A percentile compares a stretch with the other conserved stretches of the same genome.
Conservation (phyloP, 108 stramenopile genomes). For the Mayamaea pseudoterrestris region DNA sequence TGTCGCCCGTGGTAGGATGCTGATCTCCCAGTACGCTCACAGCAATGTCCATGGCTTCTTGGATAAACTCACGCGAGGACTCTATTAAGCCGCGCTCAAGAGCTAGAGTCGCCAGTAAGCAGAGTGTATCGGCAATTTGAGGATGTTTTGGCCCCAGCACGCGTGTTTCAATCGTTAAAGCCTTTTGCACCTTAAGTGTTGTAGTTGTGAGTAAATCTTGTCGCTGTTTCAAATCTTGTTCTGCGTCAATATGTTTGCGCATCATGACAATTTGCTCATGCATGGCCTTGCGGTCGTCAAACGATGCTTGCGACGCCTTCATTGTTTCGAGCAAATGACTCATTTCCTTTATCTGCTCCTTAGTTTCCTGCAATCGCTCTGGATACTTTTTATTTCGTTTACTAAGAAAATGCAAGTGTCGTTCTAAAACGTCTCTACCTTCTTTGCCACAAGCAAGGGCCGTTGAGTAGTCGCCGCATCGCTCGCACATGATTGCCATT, state of each 20-base stretch:
- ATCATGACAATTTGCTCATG: slow-evolving; percentile 15
- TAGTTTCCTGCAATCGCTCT: not conserved
- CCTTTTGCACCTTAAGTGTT: slow-evolving; percentile 11
- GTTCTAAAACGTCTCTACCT: slow-evolving; percentile 12
- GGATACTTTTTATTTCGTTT: not conserved
- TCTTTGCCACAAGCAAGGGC: slow-evolving; percentile 13
- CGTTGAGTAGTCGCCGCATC: slow-evolving; percentile 15
- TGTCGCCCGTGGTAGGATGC: slow-evolving; percentile 22
- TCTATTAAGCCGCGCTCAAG: slow-evolving; percentile 7
- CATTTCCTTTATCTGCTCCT: slow-evolving; percentile 6
- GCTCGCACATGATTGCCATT: slow-evolving; percentile 24
- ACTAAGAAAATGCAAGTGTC: slow-evolving; percentile 7
- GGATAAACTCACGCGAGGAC: slow-evolving; percentile 13
- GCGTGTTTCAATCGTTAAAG: slow-evolving; percentile 14
- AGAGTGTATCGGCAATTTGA: slow-evolving; percentile 21
- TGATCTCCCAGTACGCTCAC: slow-evolving; percentile 13
- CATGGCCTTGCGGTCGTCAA: slow-evolving; percentile 9
- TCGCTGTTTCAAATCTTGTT: slow-evolving; percentile 1
- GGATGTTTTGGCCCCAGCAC: slow-evolving; percentile 24
- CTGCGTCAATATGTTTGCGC: slow-evolving; percentile 7
- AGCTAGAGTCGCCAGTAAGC: slow-evolving; percentile 11
- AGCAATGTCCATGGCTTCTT: slow-evolving; percentile 10
- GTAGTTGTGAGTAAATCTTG: slow-evolving; percentile 13
- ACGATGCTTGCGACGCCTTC: slow-evolving; percentile 10
- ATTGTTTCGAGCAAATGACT: slow-evolving; percentile 12